Evolutionary conservation across 164 flowering plant species (phyloP).

Genomic region (Aristolochia contorta): DNA sequence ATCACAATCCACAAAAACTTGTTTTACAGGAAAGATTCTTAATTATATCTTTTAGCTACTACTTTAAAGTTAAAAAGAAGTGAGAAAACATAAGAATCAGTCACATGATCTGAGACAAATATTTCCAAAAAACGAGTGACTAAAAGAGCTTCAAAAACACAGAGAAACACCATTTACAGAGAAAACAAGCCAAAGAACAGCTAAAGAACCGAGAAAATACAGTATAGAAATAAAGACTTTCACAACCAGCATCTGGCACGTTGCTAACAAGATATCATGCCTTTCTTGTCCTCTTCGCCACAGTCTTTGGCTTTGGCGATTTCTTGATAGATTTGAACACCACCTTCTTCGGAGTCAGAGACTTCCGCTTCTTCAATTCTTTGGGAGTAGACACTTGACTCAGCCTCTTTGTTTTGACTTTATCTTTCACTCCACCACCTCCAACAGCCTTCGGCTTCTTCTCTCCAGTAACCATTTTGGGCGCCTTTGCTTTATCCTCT

Average conservation of each 20-base stretch:
- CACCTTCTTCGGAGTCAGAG: slow-evolving; percentile 1
- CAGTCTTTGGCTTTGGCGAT: neutral
- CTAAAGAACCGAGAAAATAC: neutral
- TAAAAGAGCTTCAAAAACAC: neutral
- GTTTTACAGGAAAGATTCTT: no score
- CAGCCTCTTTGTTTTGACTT: slow-evolving; percentile 1
- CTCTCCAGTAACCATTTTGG: neutral
- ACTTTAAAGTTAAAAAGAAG: no score
- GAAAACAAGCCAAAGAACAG: neutral
- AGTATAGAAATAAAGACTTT: neutral
- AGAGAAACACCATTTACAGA: neutral
- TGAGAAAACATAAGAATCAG: no score
- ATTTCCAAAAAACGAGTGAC: no score
- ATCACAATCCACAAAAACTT: no score
- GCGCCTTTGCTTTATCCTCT: no score
- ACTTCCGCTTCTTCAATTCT: neutral
- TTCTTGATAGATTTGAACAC: neutral
- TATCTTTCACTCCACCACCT: neutral
- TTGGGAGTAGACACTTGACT: neutral
- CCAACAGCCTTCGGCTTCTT: neutral
- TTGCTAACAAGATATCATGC: neutral
- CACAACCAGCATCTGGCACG: neutral
- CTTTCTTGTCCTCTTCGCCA: neutral
- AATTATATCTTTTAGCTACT: no score
- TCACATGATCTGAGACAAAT: no score